Conservation (phyloP, 164 flowering plant genomes). For the Euptelea pleiosperma region DNA sequence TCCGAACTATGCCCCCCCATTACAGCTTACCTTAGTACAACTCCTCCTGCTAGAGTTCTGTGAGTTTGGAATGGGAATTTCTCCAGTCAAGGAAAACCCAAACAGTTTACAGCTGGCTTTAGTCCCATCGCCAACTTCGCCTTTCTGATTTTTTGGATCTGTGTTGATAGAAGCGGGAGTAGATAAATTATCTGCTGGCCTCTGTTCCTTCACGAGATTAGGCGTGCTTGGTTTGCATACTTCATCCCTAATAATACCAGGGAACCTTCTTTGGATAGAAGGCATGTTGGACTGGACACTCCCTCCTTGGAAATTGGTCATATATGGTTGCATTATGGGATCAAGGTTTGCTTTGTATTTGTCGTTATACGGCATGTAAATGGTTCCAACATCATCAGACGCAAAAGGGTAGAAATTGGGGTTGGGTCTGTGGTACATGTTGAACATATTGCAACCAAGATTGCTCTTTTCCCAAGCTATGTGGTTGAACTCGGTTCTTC, state of each 20-base stretch:
- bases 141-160: conserved; percentile 23
- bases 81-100: conserved; percentile 67
- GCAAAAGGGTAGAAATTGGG: conserved; percentile 48
- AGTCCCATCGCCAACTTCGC: conserved; percentile 26
- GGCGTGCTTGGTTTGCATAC: conserved; percentile 17
- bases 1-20: neutral
- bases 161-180: conserved; percentile 18
- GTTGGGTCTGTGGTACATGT: conserved; percentile 38
- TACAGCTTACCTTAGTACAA: conserved; percentile 72
- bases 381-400: conserved; percentile 37
- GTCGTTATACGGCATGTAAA: conserved; percentile 37
- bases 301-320: conserved; percentile 30
- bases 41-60: conserved; percentile 61
- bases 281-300: conserved; percentile 23
- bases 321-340: conserved; percentile 24
- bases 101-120: conserved; percentile 56
- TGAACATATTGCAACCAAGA: conserved; percentile 32
- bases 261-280: conserved; percentile 21
- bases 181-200: conserved; percentile 23
- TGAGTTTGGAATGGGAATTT: conserved; percentile 32
- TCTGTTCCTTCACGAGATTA: conserved; percentile 26
- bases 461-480: conserved; percentile 42
- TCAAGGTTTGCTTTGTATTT: conserved; percentile 27
- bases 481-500: conserved; percentile 31
- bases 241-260: conserved; percentile 18